Evolutionary conservation across 139 green algal genomes (phyloP).

Genomic region (Gonium pectorale): DNA sequence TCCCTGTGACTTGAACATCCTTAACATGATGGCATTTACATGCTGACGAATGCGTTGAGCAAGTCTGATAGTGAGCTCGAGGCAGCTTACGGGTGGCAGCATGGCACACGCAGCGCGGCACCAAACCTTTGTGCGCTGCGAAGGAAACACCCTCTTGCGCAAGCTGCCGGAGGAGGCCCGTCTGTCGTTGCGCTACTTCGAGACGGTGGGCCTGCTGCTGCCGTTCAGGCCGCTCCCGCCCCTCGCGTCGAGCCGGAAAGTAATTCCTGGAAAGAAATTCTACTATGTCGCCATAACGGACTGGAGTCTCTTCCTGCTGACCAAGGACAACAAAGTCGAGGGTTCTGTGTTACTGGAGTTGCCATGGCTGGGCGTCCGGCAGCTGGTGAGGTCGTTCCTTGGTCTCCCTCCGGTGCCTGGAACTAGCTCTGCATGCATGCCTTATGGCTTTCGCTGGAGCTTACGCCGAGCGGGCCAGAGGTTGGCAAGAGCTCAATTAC

Average conservation of each 20-base stretch:
- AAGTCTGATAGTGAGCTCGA: no score
- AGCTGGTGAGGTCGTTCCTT: conserved; percentile 32
- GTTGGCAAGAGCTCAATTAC: no score
- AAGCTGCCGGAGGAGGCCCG: conserved; percentile 30
- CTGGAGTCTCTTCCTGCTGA: conserved; percentile 36
- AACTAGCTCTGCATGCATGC: no score
- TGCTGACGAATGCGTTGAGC: no score
- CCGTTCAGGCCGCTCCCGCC: conserved; percentile 34
- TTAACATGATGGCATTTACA: no score
- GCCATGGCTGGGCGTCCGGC: conserved; percentile 37
- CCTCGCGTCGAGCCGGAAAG: conserved; percentile 5
- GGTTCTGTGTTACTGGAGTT: conserved; percentile 41
- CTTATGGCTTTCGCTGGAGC: no score
- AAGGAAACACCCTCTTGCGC: conserved; percentile 32
- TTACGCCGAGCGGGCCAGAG: no score
- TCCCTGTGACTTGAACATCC: no score
- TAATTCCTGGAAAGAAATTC: conserved; percentile 22
- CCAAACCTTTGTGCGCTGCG: conserved; percentile 32
- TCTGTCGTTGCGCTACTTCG: conserved; percentile 37
- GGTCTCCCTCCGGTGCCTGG: no score
- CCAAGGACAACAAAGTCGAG: conserved; percentile 34
- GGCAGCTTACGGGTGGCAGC: no score
- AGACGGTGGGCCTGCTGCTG: conserved; percentile 31
- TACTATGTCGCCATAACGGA: conserved; percentile 46
- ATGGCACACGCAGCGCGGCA: conserved; percentile 39